phyloP scores from a whole-genome alignment of 78 protist genomes.

The Pigoraptor vietnamica region DNA sequence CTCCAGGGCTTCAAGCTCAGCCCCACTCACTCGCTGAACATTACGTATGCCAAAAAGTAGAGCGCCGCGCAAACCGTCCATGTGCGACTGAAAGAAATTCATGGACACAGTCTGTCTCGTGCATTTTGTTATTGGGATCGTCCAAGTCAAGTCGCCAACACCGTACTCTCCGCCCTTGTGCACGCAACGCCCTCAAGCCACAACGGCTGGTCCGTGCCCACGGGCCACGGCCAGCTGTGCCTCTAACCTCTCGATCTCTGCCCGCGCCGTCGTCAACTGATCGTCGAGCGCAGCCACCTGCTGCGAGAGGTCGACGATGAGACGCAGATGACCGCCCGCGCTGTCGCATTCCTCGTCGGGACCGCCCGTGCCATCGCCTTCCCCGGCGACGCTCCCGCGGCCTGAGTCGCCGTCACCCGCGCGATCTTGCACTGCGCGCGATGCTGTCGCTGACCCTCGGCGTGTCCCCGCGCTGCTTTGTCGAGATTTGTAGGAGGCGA shows the following conservation, averaged over 20 bases:
- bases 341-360: background rate
- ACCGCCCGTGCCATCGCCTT: background rate
- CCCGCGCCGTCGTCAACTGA: background rate
- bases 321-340: background rate
- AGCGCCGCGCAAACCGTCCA: background rate
- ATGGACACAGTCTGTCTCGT: no score
- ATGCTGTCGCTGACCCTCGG: no score
- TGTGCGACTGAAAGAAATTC: no score
- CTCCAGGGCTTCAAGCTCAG: conserved; percentile 11
- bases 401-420: background rate
- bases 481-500: background rate
- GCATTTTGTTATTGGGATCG: no score
- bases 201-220: no score
- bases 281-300: background rate
- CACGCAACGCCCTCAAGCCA: no score
- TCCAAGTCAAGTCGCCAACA: no score
- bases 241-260: background rate
- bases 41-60: conserved; percentile 18
- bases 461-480: background rate
- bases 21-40: background rate
- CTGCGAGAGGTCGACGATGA: background rate
- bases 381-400: background rate
- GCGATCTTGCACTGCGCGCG: no score
- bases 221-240: background rate
- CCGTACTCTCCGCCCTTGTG: no score